phyloP scores from a whole-genome alignment of 495 filamentous ascomycete species.

The Tuber aestivum region DNA sequence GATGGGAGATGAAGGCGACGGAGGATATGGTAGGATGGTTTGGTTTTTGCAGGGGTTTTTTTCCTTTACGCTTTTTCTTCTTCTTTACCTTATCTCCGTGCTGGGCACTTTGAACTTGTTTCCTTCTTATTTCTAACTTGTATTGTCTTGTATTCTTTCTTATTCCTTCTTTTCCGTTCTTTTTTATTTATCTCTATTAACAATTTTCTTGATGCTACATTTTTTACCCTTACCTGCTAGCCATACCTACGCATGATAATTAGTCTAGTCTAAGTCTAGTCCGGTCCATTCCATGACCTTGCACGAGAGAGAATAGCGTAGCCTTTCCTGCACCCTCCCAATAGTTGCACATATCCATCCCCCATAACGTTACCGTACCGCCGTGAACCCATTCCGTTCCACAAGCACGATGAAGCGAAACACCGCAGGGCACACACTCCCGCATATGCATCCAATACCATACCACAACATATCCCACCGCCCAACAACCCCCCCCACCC shows the following conservation, averaged over 20 bases:
- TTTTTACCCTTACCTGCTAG: neutral
- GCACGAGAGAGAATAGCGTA: neutral
- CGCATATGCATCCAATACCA: no score
- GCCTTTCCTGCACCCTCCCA: neutral
- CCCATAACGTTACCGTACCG: no score
- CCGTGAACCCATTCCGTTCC: no score
- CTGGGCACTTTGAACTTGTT: neutral
- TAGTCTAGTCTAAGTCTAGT: constrained; percentile 2
- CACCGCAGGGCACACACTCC: no score
- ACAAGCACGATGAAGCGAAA: no score
- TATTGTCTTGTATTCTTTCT: neutral
- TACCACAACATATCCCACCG: no score
- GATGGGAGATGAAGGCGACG: neutral
- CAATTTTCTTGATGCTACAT: neutral
- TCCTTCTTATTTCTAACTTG: neutral
- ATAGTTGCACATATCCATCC: no score
- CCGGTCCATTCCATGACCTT: neutral
- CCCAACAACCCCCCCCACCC: no score
- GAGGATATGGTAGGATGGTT: neutral
- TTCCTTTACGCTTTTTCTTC: neutral
- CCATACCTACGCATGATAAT: constrained; percentile 2
- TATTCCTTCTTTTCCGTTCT: neutral
- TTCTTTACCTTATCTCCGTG: neutral
- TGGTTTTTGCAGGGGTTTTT: neutral
- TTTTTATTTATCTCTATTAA: neutral